A percentile compares a stretch with the other conserved stretches of the same genome.
phyloP scores from a whole-genome alignment of 495 filamentous ascomycete species.

The Astrothelium macrocarpum region DNA sequence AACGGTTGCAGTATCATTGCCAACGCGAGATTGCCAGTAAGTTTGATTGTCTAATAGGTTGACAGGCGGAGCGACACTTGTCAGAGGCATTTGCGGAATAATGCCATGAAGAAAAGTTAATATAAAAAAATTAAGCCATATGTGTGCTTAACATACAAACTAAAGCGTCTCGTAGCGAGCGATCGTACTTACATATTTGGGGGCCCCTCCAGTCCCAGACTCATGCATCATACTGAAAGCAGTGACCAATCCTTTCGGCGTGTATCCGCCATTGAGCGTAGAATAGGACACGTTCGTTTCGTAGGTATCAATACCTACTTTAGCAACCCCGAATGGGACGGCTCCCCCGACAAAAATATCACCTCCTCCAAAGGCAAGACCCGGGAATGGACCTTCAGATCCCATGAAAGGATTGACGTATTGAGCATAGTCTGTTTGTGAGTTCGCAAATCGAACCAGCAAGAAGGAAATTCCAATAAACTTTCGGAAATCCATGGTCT shows the following conservation, averaged over 20 bases:
- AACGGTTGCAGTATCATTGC: conserved; percentile 25
- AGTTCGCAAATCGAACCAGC: neutral
- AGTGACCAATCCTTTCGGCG: conserved; percentile 27
- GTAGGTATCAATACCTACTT: conserved; percentile 31
- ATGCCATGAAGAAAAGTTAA: no score
- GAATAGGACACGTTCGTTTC: conserved; percentile 25
- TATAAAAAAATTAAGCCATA: no score
- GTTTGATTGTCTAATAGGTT: conserved; percentile 31
- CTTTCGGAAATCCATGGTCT: neutral
- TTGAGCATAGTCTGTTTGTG: conserved; percentile 24
- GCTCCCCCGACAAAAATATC: conserved; percentile 31
- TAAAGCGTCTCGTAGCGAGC: no score
- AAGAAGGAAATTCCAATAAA: neutral
- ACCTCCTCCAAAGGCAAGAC: conserved; percentile 29
- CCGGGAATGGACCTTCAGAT: conserved; percentile 26
- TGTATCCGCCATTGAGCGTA: conserved; percentile 31
- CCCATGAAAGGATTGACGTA: conserved; percentile 33
- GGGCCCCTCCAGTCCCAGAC: conserved; percentile 28
- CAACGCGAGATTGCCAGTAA: conserved; percentile 27
- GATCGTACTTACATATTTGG: no score
- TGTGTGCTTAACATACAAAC: no score
- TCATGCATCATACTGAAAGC: conserved; percentile 30
- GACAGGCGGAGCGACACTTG: conserved; percentile 15
- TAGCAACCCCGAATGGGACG: conserved; percentile 30
- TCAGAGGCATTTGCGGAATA: conserved; percentile 29